A percentile compares a stretch with the other conserved stretches of the same genome.
phyloP scores from a whole-genome alignment of 2,329 filamentous ascomycete genomes.

The Metarhizium robertsii region DNA sequence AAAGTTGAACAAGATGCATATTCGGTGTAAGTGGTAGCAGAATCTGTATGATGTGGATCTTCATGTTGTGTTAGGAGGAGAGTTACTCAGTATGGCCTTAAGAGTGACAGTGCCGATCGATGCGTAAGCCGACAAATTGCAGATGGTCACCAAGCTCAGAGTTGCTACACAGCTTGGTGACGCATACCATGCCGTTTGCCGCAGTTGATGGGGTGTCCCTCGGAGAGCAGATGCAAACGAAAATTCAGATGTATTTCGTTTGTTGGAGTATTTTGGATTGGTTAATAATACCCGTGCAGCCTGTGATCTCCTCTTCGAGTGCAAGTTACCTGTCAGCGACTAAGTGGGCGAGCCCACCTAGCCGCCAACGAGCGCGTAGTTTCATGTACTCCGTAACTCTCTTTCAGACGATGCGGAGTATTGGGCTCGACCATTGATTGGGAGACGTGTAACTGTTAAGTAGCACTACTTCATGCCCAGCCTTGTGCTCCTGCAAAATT shows the following conservation, averaged over 20 bases:
- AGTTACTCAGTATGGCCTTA: not conserved
- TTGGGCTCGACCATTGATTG: too few relatives aligned
- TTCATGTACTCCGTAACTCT: too few relatives aligned
- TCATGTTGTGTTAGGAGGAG: not conserved
- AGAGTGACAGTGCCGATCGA: not conserved
- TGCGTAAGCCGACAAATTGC: not conserved
- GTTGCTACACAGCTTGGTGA: not conserved
- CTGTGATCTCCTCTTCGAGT: too few relatives aligned
- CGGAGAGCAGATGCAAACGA: too few relatives aligned
- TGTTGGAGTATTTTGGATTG: too few relatives aligned
- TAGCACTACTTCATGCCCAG: not conserved
- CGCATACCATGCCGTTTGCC: not conserved
- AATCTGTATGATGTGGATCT: not conserved
- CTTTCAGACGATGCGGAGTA: too few relatives aligned
- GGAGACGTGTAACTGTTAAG: too few relatives aligned
- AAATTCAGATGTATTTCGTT: too few relatives aligned
- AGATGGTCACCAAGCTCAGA: not conserved
- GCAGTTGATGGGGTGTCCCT: not conserved
- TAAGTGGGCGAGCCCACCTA: too few relatives aligned
- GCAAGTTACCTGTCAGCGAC: too few relatives aligned
- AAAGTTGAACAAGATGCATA: not conserved
- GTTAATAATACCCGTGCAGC: too few relatives aligned
- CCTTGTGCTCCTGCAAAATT: not conserved
- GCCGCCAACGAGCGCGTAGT: too few relatives aligned
- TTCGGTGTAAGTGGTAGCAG: not conserved